Conservation (phyloP, 2,329 filamentous ascomycete species). For the Trichoderma sp. region DNA sequence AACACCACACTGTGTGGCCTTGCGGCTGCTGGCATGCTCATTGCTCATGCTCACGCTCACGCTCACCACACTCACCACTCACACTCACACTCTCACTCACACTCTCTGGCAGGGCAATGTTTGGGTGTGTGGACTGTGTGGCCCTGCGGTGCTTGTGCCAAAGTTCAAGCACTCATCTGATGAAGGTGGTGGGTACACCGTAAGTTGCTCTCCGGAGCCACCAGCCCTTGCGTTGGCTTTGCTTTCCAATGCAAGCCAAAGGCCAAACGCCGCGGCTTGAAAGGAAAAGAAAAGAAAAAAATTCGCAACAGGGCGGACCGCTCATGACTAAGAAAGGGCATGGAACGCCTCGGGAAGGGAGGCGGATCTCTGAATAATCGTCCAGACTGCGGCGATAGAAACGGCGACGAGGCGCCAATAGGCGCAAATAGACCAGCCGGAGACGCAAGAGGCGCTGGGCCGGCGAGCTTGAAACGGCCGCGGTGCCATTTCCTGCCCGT, state of each 20-base stretch:
- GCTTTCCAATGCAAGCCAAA: conserved; percentile 2
- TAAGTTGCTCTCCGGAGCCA: conserved; percentile 8
- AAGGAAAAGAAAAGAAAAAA: neutral
- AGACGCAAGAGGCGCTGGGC: no score
- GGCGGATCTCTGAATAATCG: conserved; percentile 3
- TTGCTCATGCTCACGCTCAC: conserved; percentile 6
- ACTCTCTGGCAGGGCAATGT: no score
- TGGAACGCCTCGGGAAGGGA: conserved; percentile 19
- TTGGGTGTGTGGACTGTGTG: no score
- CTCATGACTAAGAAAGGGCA: conserved; percentile 18
- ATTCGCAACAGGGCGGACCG: conserved; percentile 5
- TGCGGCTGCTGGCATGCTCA: conserved; percentile 22
- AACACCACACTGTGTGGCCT: conserved; percentile 24
- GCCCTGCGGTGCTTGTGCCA: no score
- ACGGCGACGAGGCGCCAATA: neutral
- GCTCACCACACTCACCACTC: neutral
- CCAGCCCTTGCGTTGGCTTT: conserved; percentile 22
- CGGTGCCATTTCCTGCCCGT: neutral
- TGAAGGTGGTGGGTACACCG: conserved; percentile 21
- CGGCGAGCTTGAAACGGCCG: conserved; percentile 9
- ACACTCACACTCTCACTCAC: no score
- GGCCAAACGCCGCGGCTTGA: conserved; percentile 12
- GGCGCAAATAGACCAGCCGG: no score
- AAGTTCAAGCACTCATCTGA: no score
- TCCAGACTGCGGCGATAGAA: neutral